A percentile compares a stretch with the other conserved stretches of the same genome.
Evolutionary conservation across 1,284 basidiomycete genomes (phyloP).

Genomic region (Malassezia globosa): DNA sequence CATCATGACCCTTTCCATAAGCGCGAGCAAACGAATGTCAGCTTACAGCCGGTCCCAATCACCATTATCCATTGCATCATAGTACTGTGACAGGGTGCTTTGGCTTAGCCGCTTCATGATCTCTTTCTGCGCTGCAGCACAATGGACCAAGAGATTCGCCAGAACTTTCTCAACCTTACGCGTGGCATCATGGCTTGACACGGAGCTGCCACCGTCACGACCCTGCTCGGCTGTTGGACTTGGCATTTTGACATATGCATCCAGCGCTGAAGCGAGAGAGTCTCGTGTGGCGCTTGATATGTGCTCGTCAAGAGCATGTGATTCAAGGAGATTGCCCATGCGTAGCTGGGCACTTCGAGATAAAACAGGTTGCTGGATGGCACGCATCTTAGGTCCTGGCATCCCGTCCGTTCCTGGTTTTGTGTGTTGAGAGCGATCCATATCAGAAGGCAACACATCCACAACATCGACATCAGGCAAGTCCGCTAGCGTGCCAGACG

Average conservation of each 20-base stretch:
- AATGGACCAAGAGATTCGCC: constrained; percentile 19
- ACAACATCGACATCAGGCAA: background rate
- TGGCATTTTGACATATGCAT: background rate
- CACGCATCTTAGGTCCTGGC: background rate
- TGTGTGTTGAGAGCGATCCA: background rate
- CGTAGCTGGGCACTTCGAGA: constrained; percentile 1
- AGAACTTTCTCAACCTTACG: constrained; percentile 23
- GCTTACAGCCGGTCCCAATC: background rate
- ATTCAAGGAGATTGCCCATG: background rate
- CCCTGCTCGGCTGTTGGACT: no score
- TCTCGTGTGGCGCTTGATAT: background rate
- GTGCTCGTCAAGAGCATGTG: background rate
- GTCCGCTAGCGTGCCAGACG: background rate
- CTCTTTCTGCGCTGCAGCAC: constrained; percentile 9
- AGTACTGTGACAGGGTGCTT: background rate
- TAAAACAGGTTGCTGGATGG: background rate
- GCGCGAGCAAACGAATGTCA: no score
- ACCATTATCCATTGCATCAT: background rate
- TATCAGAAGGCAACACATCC: background rate
- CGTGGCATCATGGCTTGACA: constrained; percentile 9
- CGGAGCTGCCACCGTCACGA: no score
- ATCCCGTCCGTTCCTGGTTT: background rate
- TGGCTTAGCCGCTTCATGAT: background rate
- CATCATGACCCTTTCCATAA: no score
- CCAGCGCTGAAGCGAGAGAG: background rate